Base-by-base conservation (phyloP, 106 monocot genomes). In the Allium cepa region DNA sequence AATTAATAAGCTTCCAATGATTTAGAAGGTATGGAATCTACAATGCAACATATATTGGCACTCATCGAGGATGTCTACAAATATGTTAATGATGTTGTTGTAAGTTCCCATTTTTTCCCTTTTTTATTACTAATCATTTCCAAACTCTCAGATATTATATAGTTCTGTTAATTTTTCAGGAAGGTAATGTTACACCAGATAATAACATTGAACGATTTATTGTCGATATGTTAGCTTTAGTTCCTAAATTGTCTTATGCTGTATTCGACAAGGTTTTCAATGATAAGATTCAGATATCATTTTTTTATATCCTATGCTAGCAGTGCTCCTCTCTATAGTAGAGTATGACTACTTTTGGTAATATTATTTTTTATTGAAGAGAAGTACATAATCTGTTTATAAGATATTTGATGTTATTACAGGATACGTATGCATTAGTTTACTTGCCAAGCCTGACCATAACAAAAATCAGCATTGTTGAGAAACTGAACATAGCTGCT, bases 1-100 rank as follows among this genome's bases (percentile, higher is more conserved):
- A 50, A 79, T 81, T 16, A 85, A 94, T 58, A 94, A 94, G 66
- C 80, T 90, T 51, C 94, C 90, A 87, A 78, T 83, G 94, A 94
- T 70, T 68, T 94, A 72, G 94, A 94, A 79, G 90, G 80, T 70
- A 94, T 94, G 76, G 94, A 94, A 72, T 72, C 85, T 27, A 80
- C 94, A 12, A 83, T 94, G 80, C 76, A 82, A 56, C 78, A 82
- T 59, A 36, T 90, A 22, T 75, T 62, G 15, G 48, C 77, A 62
- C 67, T 94, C 7, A 83, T 94, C 60, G 85, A 94, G 59, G 94
- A 94, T 68, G 71, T 90, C 16, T 94, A 94, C 80, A 90, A 83
- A 79, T 94, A 94, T 69, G 90, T 83, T 0, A 85, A 94, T 83
- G 87, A 63, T 67, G 94, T 94, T 17, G 82, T 94, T 51, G 94